A percentile compares a stretch with the other conserved stretches of the same genome.
phyloP scores from a whole-genome alignment of 129 eudicot genomes.

The Heracleum sosnowskyi region DNA sequence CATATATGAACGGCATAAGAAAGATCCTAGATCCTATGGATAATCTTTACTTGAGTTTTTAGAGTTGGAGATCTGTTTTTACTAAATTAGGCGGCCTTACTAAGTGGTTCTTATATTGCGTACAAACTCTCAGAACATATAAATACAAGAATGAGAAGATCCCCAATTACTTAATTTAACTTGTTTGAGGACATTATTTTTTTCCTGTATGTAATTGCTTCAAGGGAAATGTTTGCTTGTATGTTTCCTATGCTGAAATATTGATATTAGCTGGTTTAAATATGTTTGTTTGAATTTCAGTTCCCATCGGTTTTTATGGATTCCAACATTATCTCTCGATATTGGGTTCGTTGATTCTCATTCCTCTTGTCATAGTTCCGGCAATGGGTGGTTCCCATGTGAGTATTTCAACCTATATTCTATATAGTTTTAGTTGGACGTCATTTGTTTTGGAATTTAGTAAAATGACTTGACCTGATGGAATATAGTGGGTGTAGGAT shows the following conservation, averaged over 20 bases:
- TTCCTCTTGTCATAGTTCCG: conserved; percentile 93
- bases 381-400: conserved; percentile 96
- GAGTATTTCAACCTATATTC: conserved; percentile 29
- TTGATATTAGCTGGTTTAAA: background rate
- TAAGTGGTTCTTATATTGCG: background rate
- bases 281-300: conserved; percentile 36
- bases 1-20: background rate
- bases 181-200: background rate
- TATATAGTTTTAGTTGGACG: background rate
- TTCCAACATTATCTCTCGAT: conserved; percentile 83
- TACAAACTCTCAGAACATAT: background rate
- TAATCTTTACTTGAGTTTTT: background rate
- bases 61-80: background rate
- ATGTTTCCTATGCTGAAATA: background rate
- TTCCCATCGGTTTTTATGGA: conserved; percentile 86
- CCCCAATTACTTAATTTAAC: background rate
- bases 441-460: background rate
- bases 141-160: background rate
- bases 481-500: conserved; percentile 57
- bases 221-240: background rate
- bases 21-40: background rate
- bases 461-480: conserved; percentile 24
- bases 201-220: background rate
- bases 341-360: conserved; percentile 74
- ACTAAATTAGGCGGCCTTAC: background rate